Base-by-base conservation (phyloP, 2,329 filamentous ascomycete genomes). In the Sporothrix pallida region DNA sequence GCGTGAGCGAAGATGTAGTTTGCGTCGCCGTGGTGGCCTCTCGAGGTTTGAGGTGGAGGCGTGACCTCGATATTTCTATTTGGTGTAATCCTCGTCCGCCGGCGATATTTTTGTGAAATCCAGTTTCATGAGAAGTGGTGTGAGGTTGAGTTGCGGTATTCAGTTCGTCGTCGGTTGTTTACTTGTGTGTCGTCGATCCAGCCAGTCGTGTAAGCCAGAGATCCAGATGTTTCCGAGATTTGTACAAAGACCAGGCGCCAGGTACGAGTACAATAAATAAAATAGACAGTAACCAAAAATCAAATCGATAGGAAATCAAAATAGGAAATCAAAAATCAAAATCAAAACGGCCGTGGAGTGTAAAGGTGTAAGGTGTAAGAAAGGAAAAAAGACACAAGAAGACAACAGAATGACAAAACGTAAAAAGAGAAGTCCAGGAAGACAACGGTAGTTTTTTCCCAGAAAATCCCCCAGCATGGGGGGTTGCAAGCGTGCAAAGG, bases 21-120 rank as follows among this genome's bases (percentile, higher is more conserved):
- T 46, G 60, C 48, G 42, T 17, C 62, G 62, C 42, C 42, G 62
- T 67, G n/a, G 62, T 65, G 62, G 62, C 20, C 42, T 67, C 62
- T 44, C 20, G 42, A 48, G 54, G 17, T n/a, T 42, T 20, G 69
- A 54, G 37, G 37, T 62, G 37, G 52, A 54, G 42, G 54, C 17
- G 37, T 44, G 26, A 42, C 52, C 62, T 72, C 62, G 23, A 37
- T 17, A 31, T 17, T 56, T 46, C 42, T 3, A 13, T 6, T n/a
- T 44, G 62, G n/a, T 37, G 65, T 52, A 20, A 46, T 37, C 65
- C 46, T 12, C 23, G 20, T 68, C 31, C 23, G 13, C 46, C 15
- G 23, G 10, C n/a, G 46, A 37, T 20, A 6, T 37, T 17, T 13
- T 17, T 26, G 42, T 48, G 23, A 58, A 13, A 6, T 48, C 20